Conservation (phyloP, 441 rosid genomes). For the Syzygium malaccense region DNA sequence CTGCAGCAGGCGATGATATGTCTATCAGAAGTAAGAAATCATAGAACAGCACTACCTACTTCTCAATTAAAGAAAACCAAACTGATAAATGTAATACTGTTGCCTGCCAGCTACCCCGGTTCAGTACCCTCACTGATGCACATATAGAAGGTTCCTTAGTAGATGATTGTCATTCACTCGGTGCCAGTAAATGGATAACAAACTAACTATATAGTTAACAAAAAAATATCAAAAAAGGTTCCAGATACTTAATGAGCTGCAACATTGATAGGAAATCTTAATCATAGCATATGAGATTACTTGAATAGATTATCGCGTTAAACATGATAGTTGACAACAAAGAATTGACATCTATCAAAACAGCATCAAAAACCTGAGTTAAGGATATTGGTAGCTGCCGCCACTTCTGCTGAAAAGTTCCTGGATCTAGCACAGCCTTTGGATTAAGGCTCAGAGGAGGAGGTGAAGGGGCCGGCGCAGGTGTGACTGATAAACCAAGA, state of each 20-base stretch:
- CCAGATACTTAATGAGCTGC: background rate
- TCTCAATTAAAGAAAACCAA: background rate
- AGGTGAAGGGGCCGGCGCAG: slow-evolving; percentile 38
- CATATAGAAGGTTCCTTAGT: background rate
- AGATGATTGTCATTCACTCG: background rate
- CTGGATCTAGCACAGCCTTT: slow-evolving; percentile 73
- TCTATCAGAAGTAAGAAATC: background rate
- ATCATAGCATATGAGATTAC: background rate
- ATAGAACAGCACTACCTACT: background rate
- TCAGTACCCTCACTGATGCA: background rate
- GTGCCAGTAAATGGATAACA: background rate
- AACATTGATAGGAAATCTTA: background rate
- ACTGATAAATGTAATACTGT: background rate
- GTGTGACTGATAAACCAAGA: slow-evolving; percentile 49
- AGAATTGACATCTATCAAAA: background rate
- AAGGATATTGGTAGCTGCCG: slow-evolving; percentile 70
- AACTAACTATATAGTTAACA: background rate
- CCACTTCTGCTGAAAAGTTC: slow-evolving; percentile 92
- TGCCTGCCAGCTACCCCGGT: background rate
- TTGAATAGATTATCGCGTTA: background rate
- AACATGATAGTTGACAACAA: background rate
- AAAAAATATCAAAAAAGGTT: background rate
- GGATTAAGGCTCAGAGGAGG: slow-evolving; percentile 78
- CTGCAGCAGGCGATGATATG: slow-evolving; percentile 27
- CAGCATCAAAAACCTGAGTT: slow-evolving; percentile 45